Conservation (phyloP, 2,329 filamentous ascomycete genomes). For the Cladosporium sp. region DNA sequence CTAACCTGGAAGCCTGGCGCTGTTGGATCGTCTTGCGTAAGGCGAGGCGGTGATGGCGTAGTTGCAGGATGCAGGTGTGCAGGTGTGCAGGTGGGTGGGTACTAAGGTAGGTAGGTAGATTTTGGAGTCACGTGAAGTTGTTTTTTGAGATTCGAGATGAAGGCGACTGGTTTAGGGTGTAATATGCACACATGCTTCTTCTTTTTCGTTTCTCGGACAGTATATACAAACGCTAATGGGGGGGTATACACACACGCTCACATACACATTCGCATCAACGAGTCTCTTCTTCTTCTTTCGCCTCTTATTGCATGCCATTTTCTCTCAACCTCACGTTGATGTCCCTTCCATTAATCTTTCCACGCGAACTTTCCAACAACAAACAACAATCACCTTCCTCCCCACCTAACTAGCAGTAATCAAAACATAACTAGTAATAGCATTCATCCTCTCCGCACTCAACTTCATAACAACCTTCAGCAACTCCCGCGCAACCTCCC, state of each 20-base stretch:
- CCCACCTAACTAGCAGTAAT: slow-evolving; percentile 40
- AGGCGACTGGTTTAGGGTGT: too few species aligned
- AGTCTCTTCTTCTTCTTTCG: background rate
- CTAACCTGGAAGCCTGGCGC: too few species aligned
- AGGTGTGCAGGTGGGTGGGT: background rate
- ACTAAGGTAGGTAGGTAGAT: background rate
- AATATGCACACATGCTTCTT: background rate
- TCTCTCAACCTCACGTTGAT: background rate
- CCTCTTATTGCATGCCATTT: background rate
- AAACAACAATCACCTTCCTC: background rate
- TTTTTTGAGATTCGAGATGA: background rate
- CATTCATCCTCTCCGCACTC: slow-evolving; percentile 88
- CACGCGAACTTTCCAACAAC: background rate
- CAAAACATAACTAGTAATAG: slow-evolving; percentile 56
- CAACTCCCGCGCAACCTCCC: slow-evolving; percentile 79
- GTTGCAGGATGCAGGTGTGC: background rate
- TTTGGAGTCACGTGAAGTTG: background rate
- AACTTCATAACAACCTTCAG: slow-evolving; percentile 86
- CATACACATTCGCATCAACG: background rate
- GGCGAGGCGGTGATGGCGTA: background rate
- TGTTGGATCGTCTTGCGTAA: background rate
- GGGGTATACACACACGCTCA: background rate
- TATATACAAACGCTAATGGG: background rate
- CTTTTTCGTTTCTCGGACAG: background rate
- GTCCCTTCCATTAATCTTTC: background rate